A percentile compares a stretch with the other conserved stretches of the same genome.
phyloP scores from a whole-genome alignment of 116 monocot species.

The Trichopus zeylanicus region DNA sequence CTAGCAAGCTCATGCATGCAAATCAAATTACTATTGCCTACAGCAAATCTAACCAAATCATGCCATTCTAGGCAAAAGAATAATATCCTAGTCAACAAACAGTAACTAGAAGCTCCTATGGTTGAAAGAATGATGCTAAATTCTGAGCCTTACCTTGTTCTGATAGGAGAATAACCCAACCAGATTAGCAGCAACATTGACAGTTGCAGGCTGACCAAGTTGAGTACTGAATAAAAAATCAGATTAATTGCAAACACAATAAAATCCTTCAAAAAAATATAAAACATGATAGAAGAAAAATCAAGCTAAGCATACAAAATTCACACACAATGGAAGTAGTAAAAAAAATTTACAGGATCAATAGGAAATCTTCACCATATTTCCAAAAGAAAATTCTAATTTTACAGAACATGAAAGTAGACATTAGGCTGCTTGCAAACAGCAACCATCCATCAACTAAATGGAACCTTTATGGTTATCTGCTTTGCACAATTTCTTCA shows the following conservation, averaged over 20 bases:
- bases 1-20: neutral
- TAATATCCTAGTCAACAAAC: neutral
- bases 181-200: constrained; percentile 87
- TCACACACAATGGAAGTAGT: no score
- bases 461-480: no score
- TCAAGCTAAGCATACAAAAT: neutral
- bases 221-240: constrained; percentile 55
- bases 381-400: no score
- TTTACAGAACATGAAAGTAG: no score
- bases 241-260: neutral
- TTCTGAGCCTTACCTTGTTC: constrained; percentile 58
- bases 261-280: neutral
- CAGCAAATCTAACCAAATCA: no score
- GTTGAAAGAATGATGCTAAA: neutral
- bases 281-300: neutral
- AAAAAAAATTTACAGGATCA: no score
- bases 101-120: neutral
- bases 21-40: neutral
- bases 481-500: no score
- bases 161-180: constrained; percentile 79
- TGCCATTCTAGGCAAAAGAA: no score
- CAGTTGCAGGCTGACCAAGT: constrained; percentile 83
- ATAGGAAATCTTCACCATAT: no score
- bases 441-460: no score
- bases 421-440: no score